Evolutionary conservation across 2,329 filamentous ascomycete species (phyloP).

Genomic region (Fragosphaeria purpurea): DNA sequence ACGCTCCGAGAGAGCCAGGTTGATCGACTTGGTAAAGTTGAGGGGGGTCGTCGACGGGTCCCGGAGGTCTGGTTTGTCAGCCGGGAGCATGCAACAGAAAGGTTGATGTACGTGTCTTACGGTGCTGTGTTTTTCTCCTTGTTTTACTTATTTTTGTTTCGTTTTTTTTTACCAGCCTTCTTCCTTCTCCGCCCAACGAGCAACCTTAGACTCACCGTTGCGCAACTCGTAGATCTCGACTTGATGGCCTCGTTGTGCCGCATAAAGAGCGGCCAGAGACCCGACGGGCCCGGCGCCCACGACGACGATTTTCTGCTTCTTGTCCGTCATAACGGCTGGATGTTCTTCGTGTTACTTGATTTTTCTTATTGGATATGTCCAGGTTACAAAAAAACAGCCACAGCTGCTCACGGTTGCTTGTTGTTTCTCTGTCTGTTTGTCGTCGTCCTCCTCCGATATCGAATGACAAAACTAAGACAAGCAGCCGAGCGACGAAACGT

Average conservation of each 20-base stretch:
- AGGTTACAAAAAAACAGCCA: too few relatives aligned
- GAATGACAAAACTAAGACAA: slow-evolving; percentile 1
- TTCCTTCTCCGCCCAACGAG: background rate
- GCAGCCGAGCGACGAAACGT: background rate
- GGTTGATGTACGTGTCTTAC: too few relatives aligned
- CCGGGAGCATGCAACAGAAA: background rate
- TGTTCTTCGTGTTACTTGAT: too few relatives aligned
- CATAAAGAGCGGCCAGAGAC: slow-evolving; percentile 83
- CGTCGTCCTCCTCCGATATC: slow-evolving; percentile 1
- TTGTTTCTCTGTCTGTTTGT: background rate
- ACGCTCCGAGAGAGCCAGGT: slow-evolving; percentile 84
- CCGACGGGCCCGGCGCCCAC: slow-evolving; percentile 92
- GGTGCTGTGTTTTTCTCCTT: too few relatives aligned
- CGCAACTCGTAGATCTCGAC: slow-evolving; percentile 93
- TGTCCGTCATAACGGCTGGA: slow-evolving; percentile 1
- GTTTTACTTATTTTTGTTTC: too few relatives aligned
- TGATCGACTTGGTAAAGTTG: slow-evolving; percentile 98
- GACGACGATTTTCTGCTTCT: slow-evolving; percentile 64
- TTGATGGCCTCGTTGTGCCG: slow-evolving; percentile 74
- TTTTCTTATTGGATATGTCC: too few relatives aligned
- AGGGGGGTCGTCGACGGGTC: slow-evolving; percentile 72
- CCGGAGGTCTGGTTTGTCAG: slow-evolving; percentile 58
- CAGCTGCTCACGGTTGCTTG: too few relatives aligned
- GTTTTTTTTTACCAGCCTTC: background rate
- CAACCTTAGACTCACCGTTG: slow-evolving; percentile 48